A percentile compares a stretch with the other conserved stretches of the same genome.
phyloP scores from a whole-genome alignment of 306 rosid genomes.

The Gastrolobium villosum region DNA sequence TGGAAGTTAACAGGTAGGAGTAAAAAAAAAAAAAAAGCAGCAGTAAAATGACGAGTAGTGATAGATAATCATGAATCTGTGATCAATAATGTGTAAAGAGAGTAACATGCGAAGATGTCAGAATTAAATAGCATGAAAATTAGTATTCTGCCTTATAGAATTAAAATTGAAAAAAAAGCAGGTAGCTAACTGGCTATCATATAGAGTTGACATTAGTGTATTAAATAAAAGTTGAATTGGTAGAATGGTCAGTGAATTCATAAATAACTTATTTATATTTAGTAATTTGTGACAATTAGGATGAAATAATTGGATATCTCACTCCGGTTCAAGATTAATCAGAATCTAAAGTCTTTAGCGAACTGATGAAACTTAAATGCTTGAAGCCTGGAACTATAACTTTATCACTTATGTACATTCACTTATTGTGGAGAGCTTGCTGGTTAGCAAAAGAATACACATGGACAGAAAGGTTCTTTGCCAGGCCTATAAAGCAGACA shows the following conservation, averaged over 20 bases:
- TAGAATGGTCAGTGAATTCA: not conserved
- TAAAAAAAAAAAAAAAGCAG: not conserved
- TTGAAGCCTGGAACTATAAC: slow-evolving; percentile 14
- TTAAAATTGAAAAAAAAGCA: not conserved
- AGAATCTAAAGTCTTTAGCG: not conserved
- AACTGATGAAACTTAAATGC: slow-evolving; percentile 14
- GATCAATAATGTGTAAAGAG: slow-evolving; percentile 16
- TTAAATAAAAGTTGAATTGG: not conserved
- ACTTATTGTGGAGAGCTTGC: slow-evolving; percentile 12
- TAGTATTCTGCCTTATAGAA: slow-evolving; percentile 4
- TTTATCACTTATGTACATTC: not conserved
- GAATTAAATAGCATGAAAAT: slow-evolving; percentile 6
- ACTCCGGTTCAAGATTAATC: not conserved
- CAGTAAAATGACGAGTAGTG: not conserved
- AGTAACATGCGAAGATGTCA: slow-evolving; percentile 16
- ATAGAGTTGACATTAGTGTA: not conserved
- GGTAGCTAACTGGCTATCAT: not conserved
- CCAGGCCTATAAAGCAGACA: not conserved
- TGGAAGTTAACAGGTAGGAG: not conserved
- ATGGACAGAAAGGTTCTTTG: not conserved
- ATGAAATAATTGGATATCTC: not conserved
- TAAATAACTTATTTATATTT: slow-evolving; percentile 22
- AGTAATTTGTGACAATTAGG: not conserved
- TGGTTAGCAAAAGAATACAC: not conserved
- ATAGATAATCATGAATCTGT: not conserved